phyloP scores from a whole-genome alignment of 2,329 filamentous ascomycete species.

The Colletotrichum euphorbiae region DNA sequence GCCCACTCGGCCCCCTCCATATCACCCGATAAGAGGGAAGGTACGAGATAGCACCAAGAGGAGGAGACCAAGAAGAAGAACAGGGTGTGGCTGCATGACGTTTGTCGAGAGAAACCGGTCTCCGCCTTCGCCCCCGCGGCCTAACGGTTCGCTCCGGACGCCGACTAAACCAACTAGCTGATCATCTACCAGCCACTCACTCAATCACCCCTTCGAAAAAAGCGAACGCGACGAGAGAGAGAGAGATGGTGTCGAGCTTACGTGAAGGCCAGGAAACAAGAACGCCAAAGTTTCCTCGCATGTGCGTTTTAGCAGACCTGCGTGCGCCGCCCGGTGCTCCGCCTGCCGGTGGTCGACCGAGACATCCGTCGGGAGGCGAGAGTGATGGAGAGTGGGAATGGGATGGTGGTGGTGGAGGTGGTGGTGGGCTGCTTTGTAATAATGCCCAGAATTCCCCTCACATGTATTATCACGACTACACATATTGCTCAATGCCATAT shows the following conservation, averaged over 20 bases:
- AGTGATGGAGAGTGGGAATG: neutral
- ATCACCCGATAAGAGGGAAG: neutral
- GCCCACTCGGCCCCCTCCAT: too few species aligned
- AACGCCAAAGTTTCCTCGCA: neutral
- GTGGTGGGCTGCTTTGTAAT: too few species aligned
- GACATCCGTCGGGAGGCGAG: conserved; percentile 2
- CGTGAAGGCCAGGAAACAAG: neutral
- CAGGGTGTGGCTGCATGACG: conserved; percentile 37
- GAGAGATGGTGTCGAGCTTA: neutral
- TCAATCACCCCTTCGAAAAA: too few species aligned
- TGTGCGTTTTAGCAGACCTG: neutral
- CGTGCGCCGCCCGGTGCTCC: neutral
- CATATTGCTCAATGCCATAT: too few species aligned
- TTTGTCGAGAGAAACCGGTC: neutral
- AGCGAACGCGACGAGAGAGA: neutral
- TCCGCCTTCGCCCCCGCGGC: neutral
- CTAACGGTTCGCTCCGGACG: neutral
- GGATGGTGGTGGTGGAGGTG: too few species aligned
- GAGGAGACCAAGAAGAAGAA: conserved; percentile 2
- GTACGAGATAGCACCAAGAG: neutral
- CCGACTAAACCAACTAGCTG: too few species aligned
- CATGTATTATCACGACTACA: too few species aligned
- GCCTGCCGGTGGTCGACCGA: neutral
- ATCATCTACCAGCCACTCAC: too few species aligned
- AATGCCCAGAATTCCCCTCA: too few species aligned